Base-by-base conservation (phyloP, 176 grass and related monocot species). In the Bolboschoenus planiculmis region DNA sequence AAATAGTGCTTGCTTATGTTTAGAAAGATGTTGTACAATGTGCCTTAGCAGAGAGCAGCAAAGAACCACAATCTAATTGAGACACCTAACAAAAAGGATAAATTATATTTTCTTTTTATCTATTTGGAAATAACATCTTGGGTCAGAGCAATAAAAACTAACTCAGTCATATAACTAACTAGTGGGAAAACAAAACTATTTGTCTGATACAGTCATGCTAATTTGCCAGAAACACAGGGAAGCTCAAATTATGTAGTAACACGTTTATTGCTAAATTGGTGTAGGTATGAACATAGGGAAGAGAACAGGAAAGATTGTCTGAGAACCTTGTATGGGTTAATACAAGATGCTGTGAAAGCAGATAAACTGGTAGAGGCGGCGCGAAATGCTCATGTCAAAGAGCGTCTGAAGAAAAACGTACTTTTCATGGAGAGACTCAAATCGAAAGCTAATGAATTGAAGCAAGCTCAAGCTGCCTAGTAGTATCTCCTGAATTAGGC, bases 241-340 rank as follows among this genome's bases (percentile, higher is more conserved):
- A 50, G 10, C 10, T 24, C 43, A 50, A 74, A 74, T 29, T 75
- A 10, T 60, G 23, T 74, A 30, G 16, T 47, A 51, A 50, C 1
- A 29, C 43, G 16, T 50, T 47, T 14, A 46, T 26, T 74, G 42
- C 50, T 48, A 75, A 50, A 50, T 75, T 93, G 57, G 36, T 70
- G 39, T 50, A 97, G 90, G 78, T 97, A 89, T 88, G 92, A 93
- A 11, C 89, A 97, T 76, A 84, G 92, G 42, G 95, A 97, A 68
- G 95, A 97, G 64, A 97, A 97, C 85, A 90, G 95, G 80, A 97
- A 94, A 84, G 95, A 97, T 90, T 97, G 95, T 78, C 85, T 97
- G 83, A 91, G 92, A 88, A 97, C 92, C 77, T 77, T 97, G 14
- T 91, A 84, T 67, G 84, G 81, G 35, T 68, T 97, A 74, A 81